phyloP scores from a whole-genome alignment of 192 early-diverging fungal genomes.

The Backusella tuberculispora region DNA sequence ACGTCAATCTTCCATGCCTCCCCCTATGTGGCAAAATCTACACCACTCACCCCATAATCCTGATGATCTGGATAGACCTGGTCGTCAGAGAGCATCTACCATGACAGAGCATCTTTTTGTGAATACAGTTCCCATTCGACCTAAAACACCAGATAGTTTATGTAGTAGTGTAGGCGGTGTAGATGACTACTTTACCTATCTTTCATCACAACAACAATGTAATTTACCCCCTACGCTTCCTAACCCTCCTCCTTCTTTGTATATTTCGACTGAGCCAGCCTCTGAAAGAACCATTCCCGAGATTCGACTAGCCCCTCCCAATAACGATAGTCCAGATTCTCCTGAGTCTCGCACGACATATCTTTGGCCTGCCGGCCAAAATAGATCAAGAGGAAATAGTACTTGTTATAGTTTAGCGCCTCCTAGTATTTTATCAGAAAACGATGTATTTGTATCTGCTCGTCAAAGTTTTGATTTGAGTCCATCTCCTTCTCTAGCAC shows the following conservation, averaged over 20 bases:
- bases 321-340: slow-evolving; percentile 6
- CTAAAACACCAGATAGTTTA: background rate
- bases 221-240: slow-evolving; percentile 3
- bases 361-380: background rate
- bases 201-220: background rate
- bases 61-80: background rate
- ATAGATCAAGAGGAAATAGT: slow-evolving; percentile 11
- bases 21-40: slow-evolving; percentile 21
- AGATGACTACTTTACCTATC: slow-evolving; percentile 23
- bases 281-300: slow-evolving; percentile 21
- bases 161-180: background rate
- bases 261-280: slow-evolving; percentile 5
- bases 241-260: background rate
- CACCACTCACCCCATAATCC: background rate
- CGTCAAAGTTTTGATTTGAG: slow-evolving; percentile 20
- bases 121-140: background rate
- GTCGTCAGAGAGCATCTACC: slow-evolving; percentile 17
- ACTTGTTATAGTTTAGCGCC: slow-evolving; percentile 12
- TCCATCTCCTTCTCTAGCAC: slow-evolving; percentile 11
- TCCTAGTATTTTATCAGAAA: slow-evolving; percentile 8
- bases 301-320: slow-evolving; percentile 25
- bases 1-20: slow-evolving; percentile 19
- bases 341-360: background rate
- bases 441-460: slow-evolving; percentile 6
- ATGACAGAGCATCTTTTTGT: slow-evolving; percentile 17